Evolutionary conservation across 2,329 filamentous ascomycete species (phyloP), one percentile per base, ranked within the genome.

Genomic region (Cladosporium cucumerinum): DNA sequence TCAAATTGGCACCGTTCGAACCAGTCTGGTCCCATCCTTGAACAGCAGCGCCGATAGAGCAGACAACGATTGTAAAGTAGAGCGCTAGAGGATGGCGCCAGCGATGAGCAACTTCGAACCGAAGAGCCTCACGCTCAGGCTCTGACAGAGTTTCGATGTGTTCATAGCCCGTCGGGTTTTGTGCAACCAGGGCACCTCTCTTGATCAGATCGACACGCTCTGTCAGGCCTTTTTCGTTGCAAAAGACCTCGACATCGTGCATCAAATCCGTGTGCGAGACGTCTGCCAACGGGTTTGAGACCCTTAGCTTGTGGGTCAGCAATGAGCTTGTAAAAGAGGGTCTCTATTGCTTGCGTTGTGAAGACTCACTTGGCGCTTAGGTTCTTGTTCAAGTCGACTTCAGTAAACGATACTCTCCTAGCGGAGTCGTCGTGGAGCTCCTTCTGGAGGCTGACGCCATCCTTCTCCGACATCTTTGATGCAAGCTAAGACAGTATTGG

Each of bases 211-310:
- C 75, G 14, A 78, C 67, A 28, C 79, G 75, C 23, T 83, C 78
- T 6, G 65, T 68, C 48, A 85, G 69, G 16, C 76, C 73, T 65
- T 80, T 72, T 39, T 79, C 65, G 25, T 84, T 79, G 51, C 83
- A 85, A 72, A 87, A 89, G 0, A 76, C 72, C 51, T 84, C 79
- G 2, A 88, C 86, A 66, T 86, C 79, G 23, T 76, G 73, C 46
- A 88, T 73, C 16, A 89, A 80, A 61, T 82, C 75, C 0, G 83
- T 78, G 30, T 81, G 79, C 1, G 82, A 78, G 8, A 88, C 79
- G 0, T 81, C 83, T 1, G 78, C 81, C 3, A 89, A 77, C 12
- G 84, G 84, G 48, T 88, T 88, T 62, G 81, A 78, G 63, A 85
- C 68, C 52, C 59, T 61, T 61, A 54, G 59, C 62, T 70, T 73